Percentiles rank a stretch among this genome's conserved stretches.
These are phyloP conservation scores for Nothophytophthora sp. DNA, from an alignment of 352 stramenopile genomes.

Conservation along the genomic window DNA sequence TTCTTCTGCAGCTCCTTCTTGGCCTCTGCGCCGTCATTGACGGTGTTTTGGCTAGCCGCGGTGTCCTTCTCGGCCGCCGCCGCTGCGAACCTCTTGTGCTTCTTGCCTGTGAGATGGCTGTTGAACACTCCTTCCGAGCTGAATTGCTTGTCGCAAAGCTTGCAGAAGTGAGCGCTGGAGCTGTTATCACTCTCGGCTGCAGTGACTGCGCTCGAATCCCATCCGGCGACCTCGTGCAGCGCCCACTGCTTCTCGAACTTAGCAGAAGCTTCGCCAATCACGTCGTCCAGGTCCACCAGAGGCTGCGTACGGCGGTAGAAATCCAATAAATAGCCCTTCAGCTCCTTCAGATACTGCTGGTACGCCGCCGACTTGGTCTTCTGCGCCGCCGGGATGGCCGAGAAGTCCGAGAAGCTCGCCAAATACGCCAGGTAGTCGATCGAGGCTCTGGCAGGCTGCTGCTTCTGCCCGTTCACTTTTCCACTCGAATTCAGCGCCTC, in stretches of 20 bases:
- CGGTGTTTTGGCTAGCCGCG: conserved; percentile 4
- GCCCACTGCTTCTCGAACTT: conserved; percentile 89
- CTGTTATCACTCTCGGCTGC: conserved; percentile 7
- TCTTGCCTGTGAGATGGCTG: conserved; percentile 77
- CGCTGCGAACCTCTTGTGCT: conserved; percentile 69
- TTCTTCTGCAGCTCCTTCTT: conserved; percentile 24
- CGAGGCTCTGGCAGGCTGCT: conserved; percentile 3
- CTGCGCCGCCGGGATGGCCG: conserved; percentile 50
- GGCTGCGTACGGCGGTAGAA: conserved; percentile 90
- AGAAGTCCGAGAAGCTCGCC: conserved; percentile 66
- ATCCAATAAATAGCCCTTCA: conserved; percentile 82
- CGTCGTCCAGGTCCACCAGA: conserved; percentile 86
- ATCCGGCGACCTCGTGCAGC: conserved; percentile 54
- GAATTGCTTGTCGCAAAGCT: conserved; percentile 74
- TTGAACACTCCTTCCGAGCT: conserved; percentile 72
- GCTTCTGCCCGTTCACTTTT: conserved; percentile 16
- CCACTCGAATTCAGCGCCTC: conserved; percentile 19
- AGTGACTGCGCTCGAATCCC: conserved; percentile 29
- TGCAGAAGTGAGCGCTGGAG: conserved; percentile 46
- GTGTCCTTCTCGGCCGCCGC: conserved; percentile 14
- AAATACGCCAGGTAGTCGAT: conserved; percentile 83
- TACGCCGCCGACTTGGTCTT: conserved; percentile 61
- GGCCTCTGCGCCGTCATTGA: conserved; percentile 1
- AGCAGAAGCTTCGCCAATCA: conserved; percentile 75
- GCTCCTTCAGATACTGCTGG: conserved; percentile 68